These are phyloP conservation scores for Cordyceps farinosa DNA, from an alignment of 2,329 filamentous ascomycete genomes.

Conservation along the genomic window DNA sequence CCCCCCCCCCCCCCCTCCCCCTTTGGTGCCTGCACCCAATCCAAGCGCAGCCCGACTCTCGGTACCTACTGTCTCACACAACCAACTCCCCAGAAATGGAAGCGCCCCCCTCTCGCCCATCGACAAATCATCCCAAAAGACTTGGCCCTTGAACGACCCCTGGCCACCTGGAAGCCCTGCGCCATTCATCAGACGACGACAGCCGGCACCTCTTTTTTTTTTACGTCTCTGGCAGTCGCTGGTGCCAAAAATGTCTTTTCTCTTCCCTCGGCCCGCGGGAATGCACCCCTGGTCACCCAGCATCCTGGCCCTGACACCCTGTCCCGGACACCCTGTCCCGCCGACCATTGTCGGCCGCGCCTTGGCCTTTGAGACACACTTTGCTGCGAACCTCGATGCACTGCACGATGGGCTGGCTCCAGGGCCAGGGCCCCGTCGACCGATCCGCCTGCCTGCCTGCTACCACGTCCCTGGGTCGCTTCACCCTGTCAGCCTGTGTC, in stretches of 20 bases:
- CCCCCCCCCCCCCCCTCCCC: background rate
- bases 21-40: background rate
- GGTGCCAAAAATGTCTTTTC: slow-evolving; percentile 5
- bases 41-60: slow-evolving; percentile 2
- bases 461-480: slow-evolving; percentile 3
- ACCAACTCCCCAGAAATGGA: slow-evolving; percentile 1
- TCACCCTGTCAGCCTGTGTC: background rate
- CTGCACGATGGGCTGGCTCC: background rate
- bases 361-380: slow-evolving; percentile 1
- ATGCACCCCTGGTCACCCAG: background rate
- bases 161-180: background rate
- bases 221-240: background rate
- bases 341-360: slow-evolving; percentile 9
- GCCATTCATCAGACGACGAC: background rate
- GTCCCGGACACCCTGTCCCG: background rate
- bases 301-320: background rate
- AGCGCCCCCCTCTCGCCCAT: background rate
- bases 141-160: background rate
- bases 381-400: slow-evolving; percentile 9
- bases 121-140: background rate
- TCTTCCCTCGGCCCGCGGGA: slow-evolving; percentile 9
- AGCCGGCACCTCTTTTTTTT: background rate
- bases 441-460: background rate
- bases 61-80: slow-evolving; percentile 1
- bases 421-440: background rate